Conservation (phyloP, 2,329 filamentous ascomycete genomes). For the Penicillium verrucosum region DNA sequence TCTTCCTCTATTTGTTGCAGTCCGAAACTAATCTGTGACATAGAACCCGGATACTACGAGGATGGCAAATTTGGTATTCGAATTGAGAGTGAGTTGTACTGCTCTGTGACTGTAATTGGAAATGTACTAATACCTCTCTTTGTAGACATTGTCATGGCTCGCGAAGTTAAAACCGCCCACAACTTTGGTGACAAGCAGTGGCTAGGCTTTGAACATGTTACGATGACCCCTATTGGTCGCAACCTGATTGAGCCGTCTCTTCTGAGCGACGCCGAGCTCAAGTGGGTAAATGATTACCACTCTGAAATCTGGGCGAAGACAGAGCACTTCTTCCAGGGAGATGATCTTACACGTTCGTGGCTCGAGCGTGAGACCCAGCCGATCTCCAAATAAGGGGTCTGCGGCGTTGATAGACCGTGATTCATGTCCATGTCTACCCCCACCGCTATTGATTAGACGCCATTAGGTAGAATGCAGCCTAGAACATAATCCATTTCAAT, state of each 20-base stretch:
- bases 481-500: background rate
- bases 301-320: constrained; percentile 79
- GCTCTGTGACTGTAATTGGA: background rate
- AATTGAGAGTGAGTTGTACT: constrained; percentile 66
- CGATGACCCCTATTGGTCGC: constrained; percentile 90
- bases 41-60: constrained; percentile 93
- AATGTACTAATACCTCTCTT: constrained; percentile 9
- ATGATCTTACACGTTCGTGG: constrained; percentile 72
- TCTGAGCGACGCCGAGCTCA: constrained; percentile 69
- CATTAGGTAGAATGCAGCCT: background rate
- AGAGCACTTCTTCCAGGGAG: constrained; percentile 68
- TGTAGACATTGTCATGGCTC: constrained; percentile 77
- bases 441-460: background rate
- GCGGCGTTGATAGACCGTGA: background rate
- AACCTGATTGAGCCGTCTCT: constrained; percentile 76
- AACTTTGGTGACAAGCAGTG: constrained; percentile 92
- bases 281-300: constrained; percentile 87
- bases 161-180: constrained; percentile 80
- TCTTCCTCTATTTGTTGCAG: background rate
- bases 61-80: constrained; percentile 92
- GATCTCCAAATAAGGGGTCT: constrained; percentile 43
- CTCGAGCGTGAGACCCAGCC: constrained; percentile 80
- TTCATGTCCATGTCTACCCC: background rate
- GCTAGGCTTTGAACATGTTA: constrained; percentile 93
- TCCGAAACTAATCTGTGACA: constrained; percentile 12